These are phyloP conservation scores for Hypoxylon sp. DNA, from an alignment of 2,329 filamentous ascomycete genomes.

Conservation along the genomic window DNA sequence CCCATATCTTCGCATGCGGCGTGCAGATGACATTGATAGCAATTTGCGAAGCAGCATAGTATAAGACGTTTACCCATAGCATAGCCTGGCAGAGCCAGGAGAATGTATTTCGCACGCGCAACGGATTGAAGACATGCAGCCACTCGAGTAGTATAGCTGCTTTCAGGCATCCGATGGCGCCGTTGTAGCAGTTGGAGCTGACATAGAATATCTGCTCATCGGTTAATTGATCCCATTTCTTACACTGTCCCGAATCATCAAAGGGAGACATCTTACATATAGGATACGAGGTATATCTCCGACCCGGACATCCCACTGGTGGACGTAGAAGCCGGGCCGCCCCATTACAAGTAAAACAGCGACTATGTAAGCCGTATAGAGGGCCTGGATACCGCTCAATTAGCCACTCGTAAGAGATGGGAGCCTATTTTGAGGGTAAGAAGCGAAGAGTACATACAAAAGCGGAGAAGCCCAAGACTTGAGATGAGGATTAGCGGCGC, in stretches of 20 bases:
- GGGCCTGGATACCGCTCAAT: neutral
- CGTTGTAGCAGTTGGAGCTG: neutral
- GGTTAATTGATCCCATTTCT: neutral
- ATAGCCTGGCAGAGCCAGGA: neutral
- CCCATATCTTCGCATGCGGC: constrained; percentile 1
- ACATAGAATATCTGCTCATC: neutral
- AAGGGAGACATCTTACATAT: neutral
- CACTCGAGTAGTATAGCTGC: neutral
- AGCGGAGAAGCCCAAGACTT: neutral
- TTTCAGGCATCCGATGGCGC: neutral
- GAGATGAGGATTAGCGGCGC: neutral
- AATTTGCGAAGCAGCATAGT: neutral
- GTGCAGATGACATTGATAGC: neutral
- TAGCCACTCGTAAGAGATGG: neutral
- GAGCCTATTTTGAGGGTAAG: no score
- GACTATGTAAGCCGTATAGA: neutral
- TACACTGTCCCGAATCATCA: neutral
- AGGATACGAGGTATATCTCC: neutral
- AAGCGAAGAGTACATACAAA: neutral
- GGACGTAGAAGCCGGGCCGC: neutral
- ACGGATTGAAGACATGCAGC: neutral
- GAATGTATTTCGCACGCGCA: neutral
- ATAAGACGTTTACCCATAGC: neutral
- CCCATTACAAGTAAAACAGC: neutral
- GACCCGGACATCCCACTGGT: neutral